Conservation (phyloP, 352 stramenopile genomes). For the Pythium rhizo-oryzae region DNA sequence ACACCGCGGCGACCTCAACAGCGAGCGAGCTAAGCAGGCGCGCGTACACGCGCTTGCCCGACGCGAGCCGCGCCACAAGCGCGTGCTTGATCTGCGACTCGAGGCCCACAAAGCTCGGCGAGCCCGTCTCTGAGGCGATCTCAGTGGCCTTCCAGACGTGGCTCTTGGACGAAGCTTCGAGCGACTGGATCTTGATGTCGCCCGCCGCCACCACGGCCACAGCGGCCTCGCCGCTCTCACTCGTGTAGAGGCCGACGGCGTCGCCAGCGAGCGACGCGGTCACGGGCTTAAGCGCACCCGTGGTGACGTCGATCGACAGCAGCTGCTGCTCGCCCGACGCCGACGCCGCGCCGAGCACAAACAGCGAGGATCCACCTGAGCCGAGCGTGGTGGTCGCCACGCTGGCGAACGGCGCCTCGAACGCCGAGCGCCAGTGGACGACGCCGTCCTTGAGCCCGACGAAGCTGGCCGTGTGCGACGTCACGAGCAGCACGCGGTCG, state of each 20-base stretch:
- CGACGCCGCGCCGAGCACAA: conserved; percentile 33
- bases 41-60: conserved; percentile 60
- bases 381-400: conserved; percentile 44
- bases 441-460: conserved; percentile 61
- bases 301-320: conserved; percentile 25
- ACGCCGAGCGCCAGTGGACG: conserved; percentile 40
- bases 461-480: conserved; percentile 46
- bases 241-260: conserved; percentile 37
- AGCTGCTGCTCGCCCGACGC: background rate
- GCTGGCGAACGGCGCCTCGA: conserved; percentile 36
- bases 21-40: conserved; percentile 47
- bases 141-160: conserved; percentile 1
- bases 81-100: conserved; percentile 45
- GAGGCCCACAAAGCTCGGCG: conserved; percentile 42
- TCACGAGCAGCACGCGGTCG: conserved; percentile 55
- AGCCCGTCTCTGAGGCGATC: conserved; percentile 11
- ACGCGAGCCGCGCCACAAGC: conserved; percentile 53
- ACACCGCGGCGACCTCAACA: conserved; percentile 41
- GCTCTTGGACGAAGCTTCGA: conserved; percentile 37
- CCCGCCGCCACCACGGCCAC: conserved; percentile 34
- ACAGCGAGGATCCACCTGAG: conserved; percentile 51
- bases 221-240: conserved; percentile 35
- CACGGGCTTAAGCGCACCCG: conserved; percentile 6
- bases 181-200: conserved; percentile 40
- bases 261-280: conserved; percentile 5